phyloP scores from a whole-genome alignment of 2,329 filamentous ascomycete species.

The Colletotrichum magnum region DNA sequence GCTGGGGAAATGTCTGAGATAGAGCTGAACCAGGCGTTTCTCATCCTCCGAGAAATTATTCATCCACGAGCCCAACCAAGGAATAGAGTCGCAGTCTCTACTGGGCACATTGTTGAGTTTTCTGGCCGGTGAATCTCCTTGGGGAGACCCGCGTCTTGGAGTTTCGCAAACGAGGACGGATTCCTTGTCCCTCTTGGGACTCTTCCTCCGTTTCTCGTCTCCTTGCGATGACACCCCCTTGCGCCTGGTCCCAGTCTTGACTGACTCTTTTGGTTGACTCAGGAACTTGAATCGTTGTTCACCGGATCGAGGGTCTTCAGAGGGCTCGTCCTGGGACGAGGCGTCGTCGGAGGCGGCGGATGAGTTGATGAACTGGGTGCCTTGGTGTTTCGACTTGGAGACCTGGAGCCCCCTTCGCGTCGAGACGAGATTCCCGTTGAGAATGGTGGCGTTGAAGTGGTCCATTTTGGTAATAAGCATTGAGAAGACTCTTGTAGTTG shows the following conservation, averaged over 20 bases:
- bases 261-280: constrained; percentile 39
- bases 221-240: no score
- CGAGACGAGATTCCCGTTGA: constrained; percentile 53
- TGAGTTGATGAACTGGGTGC: constrained; percentile 57
- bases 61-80: constrained; percentile 3
- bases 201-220: no score
- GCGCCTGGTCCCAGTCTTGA: no score
- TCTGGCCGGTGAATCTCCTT: no score
- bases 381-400: constrained; percentile 56
- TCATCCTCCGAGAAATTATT: constrained; percentile 41
- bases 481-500: not conserved
- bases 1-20: constrained; percentile 46
- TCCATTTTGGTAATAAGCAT: constrained; percentile 48
- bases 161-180: no score
- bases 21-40: constrained; percentile 47
- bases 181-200: no score
- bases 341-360: constrained; percentile 36
- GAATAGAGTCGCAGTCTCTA: not conserved
- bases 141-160: no score
- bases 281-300: constrained; percentile 48
- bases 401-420: constrained; percentile 56
- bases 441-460: constrained; percentile 55
- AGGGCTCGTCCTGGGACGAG: constrained; percentile 3
- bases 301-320: constrained; percentile 25
- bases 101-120: not conserved